Percentiles rank a stretch among this genome's conserved stretches.
Evolutionary conservation across 2,329 filamentous ascomycete species (phyloP).

Genomic region (Colletotrichum karsti): DNA sequence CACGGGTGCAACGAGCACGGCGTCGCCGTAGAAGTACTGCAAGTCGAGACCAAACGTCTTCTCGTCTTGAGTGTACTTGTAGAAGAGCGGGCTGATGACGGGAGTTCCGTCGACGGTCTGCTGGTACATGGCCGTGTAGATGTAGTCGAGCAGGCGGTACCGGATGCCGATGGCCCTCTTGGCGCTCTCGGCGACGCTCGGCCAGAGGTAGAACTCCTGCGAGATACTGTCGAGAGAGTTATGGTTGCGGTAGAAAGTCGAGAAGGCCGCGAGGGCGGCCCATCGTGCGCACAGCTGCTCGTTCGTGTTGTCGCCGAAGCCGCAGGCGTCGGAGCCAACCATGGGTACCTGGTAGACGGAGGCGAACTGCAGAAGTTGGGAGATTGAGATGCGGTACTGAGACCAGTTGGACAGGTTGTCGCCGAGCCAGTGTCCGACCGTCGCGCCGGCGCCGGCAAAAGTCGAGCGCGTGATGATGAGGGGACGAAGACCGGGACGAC

Average conservation of each 20-base stretch:
- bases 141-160: conserved; percentile 84
- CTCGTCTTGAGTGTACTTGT: conserved; percentile 67
- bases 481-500: conserved; percentile 71
- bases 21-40: conserved; percentile 60
- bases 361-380: conserved; percentile 35
- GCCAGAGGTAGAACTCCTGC: conserved; percentile 78
- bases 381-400: conserved; percentile 54
- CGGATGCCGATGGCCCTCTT: conserved; percentile 74
- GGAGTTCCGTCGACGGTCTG: conserved; percentile 71
- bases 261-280: conserved; percentile 75
- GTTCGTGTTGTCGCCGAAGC: conserved; percentile 72
- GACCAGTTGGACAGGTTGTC: conserved; percentile 65
- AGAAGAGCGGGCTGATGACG: conserved; percentile 76
- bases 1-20: conserved; percentile 58
- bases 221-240: conserved; percentile 52
- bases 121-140: conserved; percentile 75
- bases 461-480: conserved; percentile 80
- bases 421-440: conserved; percentile 71
- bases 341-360: conserved; percentile 75
- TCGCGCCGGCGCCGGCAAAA: conserved; percentile 74
- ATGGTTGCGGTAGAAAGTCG: conserved; percentile 77
- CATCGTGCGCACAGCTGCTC: conserved; percentile 74
- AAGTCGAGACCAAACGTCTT: conserved; percentile 54
- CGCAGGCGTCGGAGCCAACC: conserved; percentile 79
- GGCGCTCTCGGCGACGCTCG: conserved; percentile 68